These are phyloP conservation scores for Endoconidiophora polonica DNA, from an alignment of 2,329 filamentous ascomycete species.

Conservation along the genomic window DNA sequence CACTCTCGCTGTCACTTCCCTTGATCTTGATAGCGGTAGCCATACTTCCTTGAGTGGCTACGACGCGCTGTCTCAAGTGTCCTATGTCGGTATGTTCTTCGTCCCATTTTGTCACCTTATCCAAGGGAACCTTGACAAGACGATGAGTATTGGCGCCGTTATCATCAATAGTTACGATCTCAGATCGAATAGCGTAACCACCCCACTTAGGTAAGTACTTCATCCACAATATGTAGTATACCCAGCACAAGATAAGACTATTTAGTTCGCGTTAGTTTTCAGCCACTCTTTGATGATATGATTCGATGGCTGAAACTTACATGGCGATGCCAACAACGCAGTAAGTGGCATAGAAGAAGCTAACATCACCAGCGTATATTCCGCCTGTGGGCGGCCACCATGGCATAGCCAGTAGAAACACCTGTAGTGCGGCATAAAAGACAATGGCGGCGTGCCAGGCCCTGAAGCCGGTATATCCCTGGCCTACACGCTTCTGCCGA, in stretches of 20 bases:
- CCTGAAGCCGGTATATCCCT: slow-evolving; percentile 34
- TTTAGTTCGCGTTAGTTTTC: background rate
- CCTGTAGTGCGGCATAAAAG: slow-evolving; percentile 42
- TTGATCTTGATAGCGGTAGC: background rate
- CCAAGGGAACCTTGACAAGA: slow-evolving; percentile 35
- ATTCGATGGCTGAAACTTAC: slow-evolving; percentile 25
- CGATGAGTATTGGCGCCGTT: slow-evolving; percentile 27
- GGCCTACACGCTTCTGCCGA: slow-evolving; percentile 32
- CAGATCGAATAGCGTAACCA: slow-evolving; percentile 38
- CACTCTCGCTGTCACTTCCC: background rate
- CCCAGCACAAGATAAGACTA: slow-evolving; percentile 33
- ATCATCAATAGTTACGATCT: slow-evolving; percentile 33
- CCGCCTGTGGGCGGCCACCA: slow-evolving; percentile 53
- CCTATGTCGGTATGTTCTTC: slow-evolving; percentile 36
- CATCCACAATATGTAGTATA: slow-evolving; percentile 46
- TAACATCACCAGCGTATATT: slow-evolving; percentile 44
- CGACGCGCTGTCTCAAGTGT: slow-evolving; percentile 14
- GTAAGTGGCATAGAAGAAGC: slow-evolving; percentile 61
- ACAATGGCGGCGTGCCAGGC: slow-evolving; percentile 41
- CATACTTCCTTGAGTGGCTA: background rate
- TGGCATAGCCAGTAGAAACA: slow-evolving; percentile 50
- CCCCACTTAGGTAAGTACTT: slow-evolving; percentile 33
- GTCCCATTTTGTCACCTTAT: slow-evolving; percentile 39
- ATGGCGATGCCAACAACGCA: slow-evolving; percentile 46
- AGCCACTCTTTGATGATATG: background rate